Conservation (phyloP, 1,284 basidiomycete species). For the Cerrena zonata region DNA sequence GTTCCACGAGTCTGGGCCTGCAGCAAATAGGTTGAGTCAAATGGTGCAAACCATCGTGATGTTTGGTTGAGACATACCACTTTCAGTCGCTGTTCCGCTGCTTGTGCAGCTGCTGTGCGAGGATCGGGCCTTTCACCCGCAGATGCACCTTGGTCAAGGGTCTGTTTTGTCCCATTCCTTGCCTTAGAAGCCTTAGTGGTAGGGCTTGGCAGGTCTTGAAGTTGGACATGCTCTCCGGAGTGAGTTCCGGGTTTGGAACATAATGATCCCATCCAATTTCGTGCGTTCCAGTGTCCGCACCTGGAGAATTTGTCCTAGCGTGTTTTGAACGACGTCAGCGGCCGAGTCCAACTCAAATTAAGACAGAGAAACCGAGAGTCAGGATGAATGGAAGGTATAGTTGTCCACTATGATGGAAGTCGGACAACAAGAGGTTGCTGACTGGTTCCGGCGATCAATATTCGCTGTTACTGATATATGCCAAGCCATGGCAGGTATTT, state of each 20-base stretch:
- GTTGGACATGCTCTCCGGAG: conserved; percentile 45
- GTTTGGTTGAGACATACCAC: conserved; percentile 40
- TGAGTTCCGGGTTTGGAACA: conserved; percentile 56
- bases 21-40: conserved; percentile 20
- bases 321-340: too few species aligned
- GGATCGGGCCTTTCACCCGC: conserved; percentile 30
- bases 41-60: conserved; percentile 15
- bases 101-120: conserved; percentile 60
- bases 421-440: too few species aligned
- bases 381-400: too few species aligned
- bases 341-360: too few species aligned
- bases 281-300: background rate
- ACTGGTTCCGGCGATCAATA: too few species aligned
- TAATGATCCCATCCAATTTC: conserved; percentile 53
- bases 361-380: too few species aligned
- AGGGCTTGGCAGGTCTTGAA: background rate
- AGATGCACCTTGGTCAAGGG: conserved; percentile 21
- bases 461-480: too few species aligned
- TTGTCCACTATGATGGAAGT: too few species aligned
- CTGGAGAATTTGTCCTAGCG: too few species aligned
- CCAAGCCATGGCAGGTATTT: too few species aligned
- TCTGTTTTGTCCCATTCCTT: background rate
- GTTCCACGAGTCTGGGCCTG: conserved; percentile 55
- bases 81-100: conserved; percentile 61
- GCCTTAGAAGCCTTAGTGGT: too few species aligned